Conservation (phyloP, 2,329 filamentous ascomycete species). For the Trichothecium roseum region DNA sequence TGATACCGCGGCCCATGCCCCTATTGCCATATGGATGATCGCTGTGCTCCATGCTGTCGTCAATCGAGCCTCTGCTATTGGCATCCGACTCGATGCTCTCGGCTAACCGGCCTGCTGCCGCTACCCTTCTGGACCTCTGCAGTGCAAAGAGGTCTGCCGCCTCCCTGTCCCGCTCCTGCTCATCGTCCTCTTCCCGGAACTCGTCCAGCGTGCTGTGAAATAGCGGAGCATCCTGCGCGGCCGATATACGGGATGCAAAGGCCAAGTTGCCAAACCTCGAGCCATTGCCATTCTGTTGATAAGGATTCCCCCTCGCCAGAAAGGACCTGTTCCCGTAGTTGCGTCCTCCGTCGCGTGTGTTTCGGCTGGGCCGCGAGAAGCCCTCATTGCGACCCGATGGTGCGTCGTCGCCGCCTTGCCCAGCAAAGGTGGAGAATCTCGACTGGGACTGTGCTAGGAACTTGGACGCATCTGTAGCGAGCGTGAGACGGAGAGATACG, state of each 20-base stretch:
- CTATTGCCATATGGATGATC: conserved; percentile 31
- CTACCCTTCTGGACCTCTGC: conserved; percentile 79
- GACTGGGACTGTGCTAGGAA: conserved; percentile 97
- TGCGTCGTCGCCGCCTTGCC: conserved; percentile 19
- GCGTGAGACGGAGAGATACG: neutral
- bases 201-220: conserved; percentile 89
- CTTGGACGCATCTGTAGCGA: conserved; percentile 71
- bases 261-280: conserved; percentile 63
- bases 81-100: conserved; percentile 74
- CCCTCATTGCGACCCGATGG: conserved; percentile 14
- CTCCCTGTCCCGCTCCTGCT: conserved; percentile 80
- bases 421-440: conserved; percentile 62
- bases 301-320: conserved; percentile 58
- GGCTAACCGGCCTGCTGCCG: conserved; percentile 71
- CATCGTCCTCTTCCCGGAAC: conserved; percentile 86
- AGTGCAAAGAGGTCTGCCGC: conserved; percentile 91
- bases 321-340: conserved; percentile 28
- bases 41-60: conserved; percentile 17
- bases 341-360: conserved; percentile 19
- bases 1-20: conserved; percentile 41
- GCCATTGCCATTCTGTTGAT: conserved; percentile 62
- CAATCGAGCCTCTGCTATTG: conserved; percentile 26
- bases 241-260: conserved; percentile 67
- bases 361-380: conserved; percentile 21
- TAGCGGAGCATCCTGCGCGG: conserved; percentile 72